phyloP scores from a whole-genome alignment of 2,329 filamentous ascomycete species.

The Ophiostoma quercus region DNA sequence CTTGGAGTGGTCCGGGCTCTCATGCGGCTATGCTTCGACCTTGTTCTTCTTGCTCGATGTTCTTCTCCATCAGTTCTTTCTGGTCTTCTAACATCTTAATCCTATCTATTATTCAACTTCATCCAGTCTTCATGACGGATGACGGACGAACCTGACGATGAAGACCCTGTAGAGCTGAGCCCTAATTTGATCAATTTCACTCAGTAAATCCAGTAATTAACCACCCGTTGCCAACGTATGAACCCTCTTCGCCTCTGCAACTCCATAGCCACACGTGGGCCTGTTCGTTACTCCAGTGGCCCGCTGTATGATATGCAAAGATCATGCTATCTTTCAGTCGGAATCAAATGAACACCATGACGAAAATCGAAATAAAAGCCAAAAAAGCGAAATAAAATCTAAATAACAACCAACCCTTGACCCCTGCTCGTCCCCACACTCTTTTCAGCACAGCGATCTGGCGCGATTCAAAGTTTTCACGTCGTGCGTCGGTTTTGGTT shows the following conservation, averaged over 20 bases:
- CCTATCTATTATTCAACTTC: not conserved
- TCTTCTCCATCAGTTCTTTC: not conserved
- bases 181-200: not conserved
- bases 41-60: not conserved
- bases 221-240: not conserved
- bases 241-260: not conserved
- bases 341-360: not conserved
- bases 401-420: not conserved
- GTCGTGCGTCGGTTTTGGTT: not conserved
- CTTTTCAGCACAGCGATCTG: conserved; percentile 11
- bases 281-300: not conserved
- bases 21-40: not conserved
- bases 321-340: not conserved
- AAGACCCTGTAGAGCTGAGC: conserved; percentile 4
- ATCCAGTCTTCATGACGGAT: not conserved
- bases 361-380: not conserved
- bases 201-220: not conserved
- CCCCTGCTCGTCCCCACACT: conserved; percentile 2
- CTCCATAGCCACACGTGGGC: conserved; percentile 5
- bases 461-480: conserved; percentile 3
- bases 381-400: not conserved
- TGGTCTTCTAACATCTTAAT: not conserved
- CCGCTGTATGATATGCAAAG: not conserved
- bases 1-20: not conserved
- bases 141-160: not conserved